Evolutionary conservation across 2,329 filamentous ascomycete genomes (phyloP).

Genomic region (Balansia obtecta): DNA sequence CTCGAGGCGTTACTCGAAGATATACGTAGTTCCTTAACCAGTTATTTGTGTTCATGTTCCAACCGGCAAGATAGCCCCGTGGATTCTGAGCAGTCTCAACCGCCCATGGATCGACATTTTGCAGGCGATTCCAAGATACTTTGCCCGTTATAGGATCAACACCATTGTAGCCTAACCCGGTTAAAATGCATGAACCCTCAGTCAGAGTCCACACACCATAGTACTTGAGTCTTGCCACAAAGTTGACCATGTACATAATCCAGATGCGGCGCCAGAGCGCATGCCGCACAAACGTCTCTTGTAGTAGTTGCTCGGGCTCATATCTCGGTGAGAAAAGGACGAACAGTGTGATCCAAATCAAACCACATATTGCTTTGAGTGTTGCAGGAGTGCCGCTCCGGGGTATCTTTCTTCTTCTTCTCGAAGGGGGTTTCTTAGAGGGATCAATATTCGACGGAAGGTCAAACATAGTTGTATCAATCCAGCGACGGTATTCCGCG

Average conservation of each 20-base stretch:
- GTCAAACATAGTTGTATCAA: slow-evolving; percentile 91
- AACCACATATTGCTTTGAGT: slow-evolving; percentile 59
- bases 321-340: slow-evolving; percentile 60
- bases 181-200: slow-evolving; percentile 87
- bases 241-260: slow-evolving; percentile 70
- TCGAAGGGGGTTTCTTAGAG: slow-evolving; percentile 69
- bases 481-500: slow-evolving; percentile 81
- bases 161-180: slow-evolving; percentile 88
- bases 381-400: slow-evolving; percentile 77
- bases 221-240: slow-evolving; percentile 81
- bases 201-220: slow-evolving; percentile 93
- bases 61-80: slow-evolving; percentile 79
- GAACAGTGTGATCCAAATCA: slow-evolving; percentile 71
- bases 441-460: slow-evolving; percentile 71
- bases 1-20: slow-evolving; percentile 83
- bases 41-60: slow-evolving; percentile 98
- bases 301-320: slow-evolving; percentile 48
- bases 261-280: slow-evolving; percentile 62
- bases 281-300: slow-evolving; percentile 54
- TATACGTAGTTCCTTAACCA: slow-evolving; percentile 97
- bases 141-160: slow-evolving; percentile 75
- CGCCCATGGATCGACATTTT: slow-evolving; percentile 76
- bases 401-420: slow-evolving; percentile 85
- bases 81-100: slow-evolving; percentile 90
- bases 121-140: slow-evolving; percentile 75